Conservation (phyloP, 495 filamentous ascomycete genomes). For the Tetracladium marchalianum region DNA sequence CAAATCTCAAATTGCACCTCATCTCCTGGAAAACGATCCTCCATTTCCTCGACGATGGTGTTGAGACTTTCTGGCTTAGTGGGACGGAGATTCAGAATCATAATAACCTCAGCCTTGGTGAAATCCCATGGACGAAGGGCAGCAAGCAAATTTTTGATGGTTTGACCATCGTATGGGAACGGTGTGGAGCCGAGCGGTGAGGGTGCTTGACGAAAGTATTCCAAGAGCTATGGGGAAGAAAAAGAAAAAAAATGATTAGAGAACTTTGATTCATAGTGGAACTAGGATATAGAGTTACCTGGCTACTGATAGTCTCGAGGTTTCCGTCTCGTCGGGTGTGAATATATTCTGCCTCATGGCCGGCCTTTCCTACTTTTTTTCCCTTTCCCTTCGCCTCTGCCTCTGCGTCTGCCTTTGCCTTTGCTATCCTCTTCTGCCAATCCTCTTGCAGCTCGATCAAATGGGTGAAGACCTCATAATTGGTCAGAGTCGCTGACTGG, state of each 20-base stretch:
- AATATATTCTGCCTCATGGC: conserved; percentile 3
- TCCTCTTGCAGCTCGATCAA: conserved; percentile 31
- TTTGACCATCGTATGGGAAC: conserved; percentile 17
- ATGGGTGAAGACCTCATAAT: conserved; percentile 54
- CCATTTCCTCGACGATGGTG: conserved; percentile 40
- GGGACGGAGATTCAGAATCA: conserved; percentile 50
- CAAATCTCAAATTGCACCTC: conserved; percentile 27
- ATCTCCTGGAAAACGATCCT: conserved; percentile 29
- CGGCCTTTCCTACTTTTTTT: conserved; percentile 3
- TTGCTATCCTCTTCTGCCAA: conserved; percentile 15
- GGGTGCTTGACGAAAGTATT: conserved; percentile 22
- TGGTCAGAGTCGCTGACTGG: conserved; percentile 52
- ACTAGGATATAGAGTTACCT: conserved; percentile 16
- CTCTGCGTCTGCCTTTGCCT: conserved; percentile 1
- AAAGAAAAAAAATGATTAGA: background rate
- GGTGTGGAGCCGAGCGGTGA: conserved; percentile 19
- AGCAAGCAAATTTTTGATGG: conserved; percentile 29
- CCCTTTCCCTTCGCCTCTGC: conserved; percentile 5
- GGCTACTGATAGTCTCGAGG: conserved; percentile 33
- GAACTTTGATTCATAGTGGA: background rate
- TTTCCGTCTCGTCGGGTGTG: conserved; percentile 25
- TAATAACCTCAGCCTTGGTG: conserved; percentile 53
- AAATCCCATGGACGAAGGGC: conserved; percentile 37
- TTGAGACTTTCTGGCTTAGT: conserved; percentile 29
- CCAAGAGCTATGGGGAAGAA: conserved; percentile 13